Evolutionary conservation across 2,329 filamentous ascomycete genomes (phyloP).

Genomic region (Ophiostoma ips): DNA sequence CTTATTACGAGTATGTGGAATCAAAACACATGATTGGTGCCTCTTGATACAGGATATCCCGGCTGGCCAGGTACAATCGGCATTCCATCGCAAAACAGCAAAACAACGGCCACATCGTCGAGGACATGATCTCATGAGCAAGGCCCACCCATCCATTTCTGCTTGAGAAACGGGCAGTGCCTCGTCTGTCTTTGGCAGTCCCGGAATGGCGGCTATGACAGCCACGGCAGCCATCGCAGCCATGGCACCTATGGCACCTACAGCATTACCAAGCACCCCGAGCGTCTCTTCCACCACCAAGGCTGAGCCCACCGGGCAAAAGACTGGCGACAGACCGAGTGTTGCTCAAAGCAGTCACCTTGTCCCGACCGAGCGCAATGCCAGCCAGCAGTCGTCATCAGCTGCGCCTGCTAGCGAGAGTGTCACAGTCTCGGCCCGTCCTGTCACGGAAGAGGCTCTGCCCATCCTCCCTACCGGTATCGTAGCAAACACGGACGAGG

Average conservation of each 20-base stretch:
- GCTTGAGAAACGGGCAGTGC: neutral
- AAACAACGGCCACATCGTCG: no score
- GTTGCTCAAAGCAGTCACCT: neutral
- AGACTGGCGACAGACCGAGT: neutral
- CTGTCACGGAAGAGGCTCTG: slow-evolving; percentile 13
- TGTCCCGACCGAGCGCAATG: neutral
- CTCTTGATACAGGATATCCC: no score
- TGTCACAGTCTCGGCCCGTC: no score
- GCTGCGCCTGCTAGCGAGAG: no score
- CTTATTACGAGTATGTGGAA: no score
- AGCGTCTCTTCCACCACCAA: neutral
- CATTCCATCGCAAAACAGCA: no score
- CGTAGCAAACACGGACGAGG: slow-evolving; percentile 36
- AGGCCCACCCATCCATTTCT: neutral
- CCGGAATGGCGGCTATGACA: neutral
- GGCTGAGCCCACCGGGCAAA: neutral
- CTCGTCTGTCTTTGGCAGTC: neutral
- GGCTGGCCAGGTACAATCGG: no score
- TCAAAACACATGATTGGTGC: no score
- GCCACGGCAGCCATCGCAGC: no score
- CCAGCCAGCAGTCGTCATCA: neutral
- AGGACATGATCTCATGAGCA: neutral
- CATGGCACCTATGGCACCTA: neutral
- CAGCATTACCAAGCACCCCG: neutral
- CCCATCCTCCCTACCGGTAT: slow-evolving; percentile 44